A percentile compares a stretch with the other conserved stretches of the same genome.
phyloP scores from a whole-genome alignment of 1,284 basidiomycete genomes.

The Tilletia indica region DNA sequence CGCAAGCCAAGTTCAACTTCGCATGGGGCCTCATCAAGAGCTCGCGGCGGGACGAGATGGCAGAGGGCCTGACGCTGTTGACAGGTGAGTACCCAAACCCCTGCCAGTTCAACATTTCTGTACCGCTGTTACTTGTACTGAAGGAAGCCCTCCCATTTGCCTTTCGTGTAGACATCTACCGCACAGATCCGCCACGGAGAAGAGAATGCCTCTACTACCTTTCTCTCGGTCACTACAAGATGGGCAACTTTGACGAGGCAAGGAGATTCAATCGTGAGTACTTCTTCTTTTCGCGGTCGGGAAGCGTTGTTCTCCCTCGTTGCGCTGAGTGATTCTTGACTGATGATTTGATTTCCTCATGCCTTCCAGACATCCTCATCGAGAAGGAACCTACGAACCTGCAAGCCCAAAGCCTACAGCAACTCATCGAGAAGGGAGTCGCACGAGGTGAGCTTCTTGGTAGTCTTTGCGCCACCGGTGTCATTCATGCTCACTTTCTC shows the following conservation, averaged over 20 bases:
- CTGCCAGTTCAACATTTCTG: too few relatives aligned
- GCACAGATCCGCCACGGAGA: slow-evolving; percentile 78
- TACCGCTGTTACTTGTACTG: background rate
- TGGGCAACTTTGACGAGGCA: slow-evolving; percentile 91
- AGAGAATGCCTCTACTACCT: slow-evolving; percentile 97
- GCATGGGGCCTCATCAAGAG: slow-evolving; percentile 68
- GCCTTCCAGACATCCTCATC: slow-evolving; percentile 70
- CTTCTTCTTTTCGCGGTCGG: background rate
- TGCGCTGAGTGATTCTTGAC: too few relatives aligned
- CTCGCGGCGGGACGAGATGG: slow-evolving; percentile 58
- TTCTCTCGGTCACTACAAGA: slow-evolving; percentile 93
- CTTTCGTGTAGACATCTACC: slow-evolving; percentile 75
- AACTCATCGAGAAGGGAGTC: slow-evolving; percentile 83
- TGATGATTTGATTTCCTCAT: background rate
- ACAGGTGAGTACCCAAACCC: slow-evolving; percentile 67
- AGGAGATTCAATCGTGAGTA: slow-evolving; percentile 83
- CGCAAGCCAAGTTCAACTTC: slow-evolving; percentile 98
- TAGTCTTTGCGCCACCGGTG: background rate
- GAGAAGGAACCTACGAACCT: slow-evolving; percentile 92
- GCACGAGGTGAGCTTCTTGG: slow-evolving; percentile 67
- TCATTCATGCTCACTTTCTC: background rate
- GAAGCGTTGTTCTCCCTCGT: background rate
- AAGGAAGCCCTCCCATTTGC: background rate
- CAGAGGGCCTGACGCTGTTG: slow-evolving; percentile 78
- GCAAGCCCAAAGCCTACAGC: slow-evolving; percentile 81